Base-by-base conservation (phyloP, 371 early-diverging fungal genomes). In the Apophysomyces trapeziformis region DNA sequence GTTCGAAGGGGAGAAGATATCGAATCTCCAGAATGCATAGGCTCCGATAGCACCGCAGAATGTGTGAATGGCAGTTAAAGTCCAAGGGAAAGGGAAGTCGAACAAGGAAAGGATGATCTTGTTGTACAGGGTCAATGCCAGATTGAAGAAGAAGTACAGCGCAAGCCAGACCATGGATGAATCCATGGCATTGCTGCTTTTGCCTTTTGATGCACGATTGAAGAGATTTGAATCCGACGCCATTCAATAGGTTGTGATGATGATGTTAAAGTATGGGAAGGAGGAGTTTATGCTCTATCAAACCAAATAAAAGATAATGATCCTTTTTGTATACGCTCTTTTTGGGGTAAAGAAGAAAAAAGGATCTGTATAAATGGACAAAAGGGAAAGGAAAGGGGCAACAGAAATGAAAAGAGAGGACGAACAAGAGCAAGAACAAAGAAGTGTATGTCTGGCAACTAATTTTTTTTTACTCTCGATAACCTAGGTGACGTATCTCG, bases 41-140 rank as follows among this genome's bases (percentile, higher is more conserved):
- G 84, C 85, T 1, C 94, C 94, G 35, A 91, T 73, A 11, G 88
- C 84, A 60, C 92, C 87, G 57, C 88, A 86, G 13, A 93, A 69
- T 1, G 91, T 89, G 69, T 96, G 96, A 61, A 93, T 84, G 8
- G 92, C 93, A 0, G 96, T 95, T 9, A 96, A 73, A 7, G 91
- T 87, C 96, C 96, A 96, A 7, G 96, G 96, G 70, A 90, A 94
- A 14, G 86, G 85, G 71, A 94, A 96, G 26, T 84, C 71, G 68
- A 89, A 87, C 61, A 87, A 77, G 66, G 87, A 83, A 71, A 95
- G 80, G 61, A 96, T 88, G 38, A 89, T 85, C 80, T 96, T 96
- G 84, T 92, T 94, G 77, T 93, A 93, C 38, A 96, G 76, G 4
- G 96, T 95, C 41, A 96, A 77, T 32, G 88, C 73, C 38, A 96